A percentile compares a stretch with the other conserved stretches of the same genome.
Evolutionary conservation across 2,329 filamentous ascomycete species (phyloP).

Genomic region (Fusarium albosuccineum): DNA sequence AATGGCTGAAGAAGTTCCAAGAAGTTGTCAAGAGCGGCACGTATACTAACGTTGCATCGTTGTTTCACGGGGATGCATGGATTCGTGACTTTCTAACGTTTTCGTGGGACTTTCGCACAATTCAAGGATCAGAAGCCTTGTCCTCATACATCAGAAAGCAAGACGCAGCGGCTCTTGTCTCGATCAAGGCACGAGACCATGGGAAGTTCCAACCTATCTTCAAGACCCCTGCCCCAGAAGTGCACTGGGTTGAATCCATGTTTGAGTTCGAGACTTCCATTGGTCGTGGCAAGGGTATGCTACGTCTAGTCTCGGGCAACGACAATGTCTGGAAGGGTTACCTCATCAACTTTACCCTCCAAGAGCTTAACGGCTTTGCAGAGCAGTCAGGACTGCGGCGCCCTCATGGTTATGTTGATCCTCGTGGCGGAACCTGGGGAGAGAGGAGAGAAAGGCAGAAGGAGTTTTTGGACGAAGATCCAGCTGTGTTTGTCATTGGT

Average conservation of each 20-base stretch:
- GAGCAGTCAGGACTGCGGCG: constrained; percentile 12
- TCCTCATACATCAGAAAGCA: constrained; percentile 8
- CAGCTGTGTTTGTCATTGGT: constrained; percentile 50
- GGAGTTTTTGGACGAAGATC: constrained; percentile 48
- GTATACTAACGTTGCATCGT: background rate
- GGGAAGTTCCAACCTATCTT: constrained; percentile 7
- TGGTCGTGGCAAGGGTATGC: constrained; percentile 19
- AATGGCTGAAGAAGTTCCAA: constrained; percentile 7
- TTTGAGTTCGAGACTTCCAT: constrained; percentile 18
- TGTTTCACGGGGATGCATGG: constrained; percentile 46
- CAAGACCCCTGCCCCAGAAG: background rate
- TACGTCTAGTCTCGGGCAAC: constrained; percentile 11
- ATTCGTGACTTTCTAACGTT: constrained; percentile 47
- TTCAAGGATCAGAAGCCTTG: constrained; percentile 29
- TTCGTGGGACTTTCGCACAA: constrained; percentile 48
- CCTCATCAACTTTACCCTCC: constrained; percentile 43
- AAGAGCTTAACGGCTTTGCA: constrained; percentile 40
- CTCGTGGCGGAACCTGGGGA: constrained; percentile 35
- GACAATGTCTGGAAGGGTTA: constrained; percentile 42
- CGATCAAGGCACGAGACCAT: constrained; percentile 7
- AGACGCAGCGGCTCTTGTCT: constrained; percentile 5
- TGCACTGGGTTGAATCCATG: constrained; percentile 18
- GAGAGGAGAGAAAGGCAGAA: constrained; percentile 44
- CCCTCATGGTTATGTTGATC: constrained; percentile 44
- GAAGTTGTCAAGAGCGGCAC: constrained; percentile 1